phyloP scores from a whole-genome alignment of 345 rosid species.

The Populus pruinosa region DNA sequence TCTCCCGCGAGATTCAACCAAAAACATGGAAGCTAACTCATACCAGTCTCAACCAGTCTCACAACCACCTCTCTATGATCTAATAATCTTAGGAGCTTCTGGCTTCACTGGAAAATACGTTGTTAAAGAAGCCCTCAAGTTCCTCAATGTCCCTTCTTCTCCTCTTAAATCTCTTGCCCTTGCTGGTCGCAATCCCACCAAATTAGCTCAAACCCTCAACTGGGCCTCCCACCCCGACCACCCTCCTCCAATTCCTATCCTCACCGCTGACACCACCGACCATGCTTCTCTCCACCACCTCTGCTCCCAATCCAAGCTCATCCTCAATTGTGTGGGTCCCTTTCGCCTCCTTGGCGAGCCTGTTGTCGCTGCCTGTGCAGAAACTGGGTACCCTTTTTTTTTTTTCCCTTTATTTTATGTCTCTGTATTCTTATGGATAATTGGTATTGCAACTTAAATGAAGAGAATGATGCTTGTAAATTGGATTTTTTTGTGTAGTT shows the following conservation, averaged over 20 bases:
- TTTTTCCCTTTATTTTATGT: slow-evolving; percentile 5
- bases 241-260: slow-evolving; percentile 54
- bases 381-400: slow-evolving; percentile 49
- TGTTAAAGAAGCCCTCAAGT: slow-evolving; percentile 20
- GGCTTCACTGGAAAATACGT: slow-evolving; percentile 28
- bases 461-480: too few relatives aligned
- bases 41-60: too few relatives aligned
- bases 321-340: slow-evolving; percentile 89
- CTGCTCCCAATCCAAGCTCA: slow-evolving; percentile 59
- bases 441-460: neutral
- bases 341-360: slow-evolving; percentile 72
- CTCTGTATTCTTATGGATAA: neutral
- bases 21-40: too few relatives aligned
- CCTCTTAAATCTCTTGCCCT: slow-evolving; percentile 68
- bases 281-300: slow-evolving; percentile 67
- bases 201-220: slow-evolving; percentile 51
- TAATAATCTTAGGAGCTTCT: slow-evolving; percentile 22
- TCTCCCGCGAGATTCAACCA: too few relatives aligned
- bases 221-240: slow-evolving; percentile 72
- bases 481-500: neutral
- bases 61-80: slow-evolving; percentile 11
- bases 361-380: slow-evolving; percentile 75
- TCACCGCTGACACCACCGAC: slow-evolving; percentile 68
- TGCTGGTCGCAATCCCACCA: slow-evolving; percentile 71
- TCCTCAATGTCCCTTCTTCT: slow-evolving; percentile 29